Percentiles rank a stretch among this genome's conserved stretches.
phyloP scores from a whole-genome alignment of 495 filamentous ascomycete species.

The Antarctomyces pellizariae region DNA sequence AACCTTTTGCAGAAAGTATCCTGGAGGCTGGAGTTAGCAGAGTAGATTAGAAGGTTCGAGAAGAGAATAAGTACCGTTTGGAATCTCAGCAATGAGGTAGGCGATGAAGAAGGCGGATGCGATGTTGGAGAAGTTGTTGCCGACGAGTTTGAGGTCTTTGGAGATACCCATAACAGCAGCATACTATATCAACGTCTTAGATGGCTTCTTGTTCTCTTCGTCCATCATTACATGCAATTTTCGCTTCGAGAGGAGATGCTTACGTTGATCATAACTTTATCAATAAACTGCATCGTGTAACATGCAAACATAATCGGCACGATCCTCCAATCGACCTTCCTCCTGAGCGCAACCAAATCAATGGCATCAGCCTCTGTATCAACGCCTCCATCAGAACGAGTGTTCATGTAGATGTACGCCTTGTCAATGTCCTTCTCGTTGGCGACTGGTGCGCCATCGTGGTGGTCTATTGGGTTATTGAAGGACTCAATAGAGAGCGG shows the following conservation, averaged over 20 bases:
- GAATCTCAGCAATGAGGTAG: constrained; percentile 19
- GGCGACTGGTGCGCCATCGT: constrained; percentile 1
- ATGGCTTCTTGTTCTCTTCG: constrained; percentile 22
- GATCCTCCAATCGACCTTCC: constrained; percentile 29
- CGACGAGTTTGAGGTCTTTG: constrained; percentile 18
- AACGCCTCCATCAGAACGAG: neutral
- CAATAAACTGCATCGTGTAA: constrained; percentile 42
- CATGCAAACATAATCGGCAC: constrained; percentile 33
- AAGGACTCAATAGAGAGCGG: constrained; percentile 1
- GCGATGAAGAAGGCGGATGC: constrained; percentile 37
- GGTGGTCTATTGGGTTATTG: constrained; percentile 7
- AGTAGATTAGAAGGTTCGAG: too few species aligned
- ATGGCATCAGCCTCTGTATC: constrained; percentile 9
- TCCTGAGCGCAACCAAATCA: constrained; percentile 18
- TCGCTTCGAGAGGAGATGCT: constrained; percentile 9
- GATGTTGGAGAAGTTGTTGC: constrained; percentile 23
- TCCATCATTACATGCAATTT: neutral
- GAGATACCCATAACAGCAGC: constrained; percentile 38
- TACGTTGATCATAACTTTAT: constrained; percentile 40
- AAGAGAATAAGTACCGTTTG: neutral
- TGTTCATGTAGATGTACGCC: constrained; percentile 17
- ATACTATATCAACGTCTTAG: constrained; percentile 37
- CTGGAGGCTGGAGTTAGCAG: constrained; percentile 38
- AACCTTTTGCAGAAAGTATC: constrained; percentile 31
- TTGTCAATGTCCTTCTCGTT: constrained; percentile 11